These are phyloP conservation scores for Pleurotus sapidus DNA, from an alignment of 768 basidiomycete species.

Conservation along the genomic window DNA sequence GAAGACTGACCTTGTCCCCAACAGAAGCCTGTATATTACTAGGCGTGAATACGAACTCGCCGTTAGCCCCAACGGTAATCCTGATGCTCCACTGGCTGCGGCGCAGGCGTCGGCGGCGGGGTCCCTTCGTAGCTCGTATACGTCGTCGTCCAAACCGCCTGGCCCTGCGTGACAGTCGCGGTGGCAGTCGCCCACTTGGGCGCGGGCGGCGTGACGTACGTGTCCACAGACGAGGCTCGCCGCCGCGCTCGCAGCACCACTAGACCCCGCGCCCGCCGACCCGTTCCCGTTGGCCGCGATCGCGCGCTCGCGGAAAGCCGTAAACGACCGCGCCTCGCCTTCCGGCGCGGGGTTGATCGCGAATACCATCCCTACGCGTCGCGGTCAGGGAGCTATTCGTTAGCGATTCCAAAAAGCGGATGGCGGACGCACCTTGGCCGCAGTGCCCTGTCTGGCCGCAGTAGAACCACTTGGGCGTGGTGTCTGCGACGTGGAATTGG, in stretches of 20 bases:
- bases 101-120: conserved; percentile 14
- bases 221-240: conserved; percentile 7
- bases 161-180: conserved; percentile 26
- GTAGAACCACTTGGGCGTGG: conserved; percentile 26
- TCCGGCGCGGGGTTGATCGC: conserved; percentile 41
- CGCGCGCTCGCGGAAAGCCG: conserved; percentile 37
- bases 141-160: conserved; percentile 21
- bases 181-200: conserved; percentile 26
- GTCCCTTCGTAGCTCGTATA: conserved; percentile 23
- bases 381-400: conserved; percentile 15
- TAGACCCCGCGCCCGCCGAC: conserved; percentile 7
- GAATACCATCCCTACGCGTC: conserved; percentile 43
- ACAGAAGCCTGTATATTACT: conserved; percentile 17
- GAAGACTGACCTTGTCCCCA: conserved; percentile 20
- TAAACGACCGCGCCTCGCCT: conserved; percentile 23
- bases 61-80: conserved; percentile 15
- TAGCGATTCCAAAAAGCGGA: too few species aligned
- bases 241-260: conserved; percentile 10
- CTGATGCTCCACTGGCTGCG: conserved; percentile 14
- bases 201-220: conserved; percentile 20
- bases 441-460: conserved; percentile 25
- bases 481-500: conserved; percentile 17
- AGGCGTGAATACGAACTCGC: conserved; percentile 13
- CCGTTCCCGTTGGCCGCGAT: conserved; percentile 17
- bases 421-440: conserved; percentile 6